Evolutionary conservation across 441 rosid genomes (phyloP), one percentile per base, ranked within the genome.

Genomic region (Macaranga tanarius): DNA sequence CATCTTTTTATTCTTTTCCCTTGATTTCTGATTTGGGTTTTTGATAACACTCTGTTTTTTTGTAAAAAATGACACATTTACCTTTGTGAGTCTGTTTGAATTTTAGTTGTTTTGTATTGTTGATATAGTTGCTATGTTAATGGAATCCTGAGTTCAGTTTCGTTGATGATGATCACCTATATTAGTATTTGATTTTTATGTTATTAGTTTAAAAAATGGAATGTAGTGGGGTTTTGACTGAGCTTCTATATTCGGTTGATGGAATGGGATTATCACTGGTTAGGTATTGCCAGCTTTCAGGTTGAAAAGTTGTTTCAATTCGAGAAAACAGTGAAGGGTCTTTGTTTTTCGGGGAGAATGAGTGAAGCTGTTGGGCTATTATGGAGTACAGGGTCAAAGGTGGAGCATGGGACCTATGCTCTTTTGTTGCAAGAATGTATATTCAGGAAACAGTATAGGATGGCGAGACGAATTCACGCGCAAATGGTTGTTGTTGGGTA

Each of bases 361-460:
- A 82, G 77, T 59, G 92, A 93, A 79, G 90, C 97, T 70, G 82
- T 87, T 76, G 85, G 89, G 62, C 73, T 90, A 4, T 77, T 88
- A 57, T 87, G 89, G 78, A 72, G 77, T 42, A 55, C 75, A 4
- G 80, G 87, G 26, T 51, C 69, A 69, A 71, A 72, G 73, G 86
- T 84, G 62, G 81, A 80, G 42, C 69, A 77, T 5, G 63, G 74
- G 20, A 89, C 89, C 0, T 86, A 87, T 69, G 76, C 86, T 44
- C 72, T 93, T 62, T 62, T 91, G 54, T 81, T 91, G 79, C 92
- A 93, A 76, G 93, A 93, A 79, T 88, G 92, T 62, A 83, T 83
- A 69, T 79, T 81, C 58, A 65, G 85, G 77, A 80, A 81, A 58
- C 81, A 81, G 13, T 84, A 82, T 69, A 31, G 22, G 17, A 79